Percentiles rank a stretch among this genome's conserved stretches.
phyloP scores from a whole-genome alignment of 2,329 filamentous ascomycete species.

The Colletotrichum sp. region DNA sequence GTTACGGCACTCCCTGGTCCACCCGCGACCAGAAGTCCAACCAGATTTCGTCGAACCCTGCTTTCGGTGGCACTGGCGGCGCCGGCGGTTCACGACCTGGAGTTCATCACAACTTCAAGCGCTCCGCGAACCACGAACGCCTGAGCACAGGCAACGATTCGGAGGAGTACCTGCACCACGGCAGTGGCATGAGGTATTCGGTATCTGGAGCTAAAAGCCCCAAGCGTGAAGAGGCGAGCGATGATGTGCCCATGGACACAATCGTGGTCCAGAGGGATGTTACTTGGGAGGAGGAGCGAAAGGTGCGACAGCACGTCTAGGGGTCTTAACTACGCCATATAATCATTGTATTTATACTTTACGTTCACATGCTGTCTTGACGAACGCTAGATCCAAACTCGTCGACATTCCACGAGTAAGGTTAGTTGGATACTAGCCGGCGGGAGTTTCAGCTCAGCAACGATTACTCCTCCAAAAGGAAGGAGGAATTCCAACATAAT shows the following conservation, averaged over 20 bases:
- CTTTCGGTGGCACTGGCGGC: not conserved
- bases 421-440: not conserved
- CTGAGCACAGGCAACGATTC: not conserved
- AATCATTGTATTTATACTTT: not conserved
- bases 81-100: not conserved
- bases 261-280: not conserved
- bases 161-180: not conserved
- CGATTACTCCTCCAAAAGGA: not conserved
- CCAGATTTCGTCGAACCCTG: not conserved
- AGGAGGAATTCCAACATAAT: not conserved
- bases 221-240: not conserved
- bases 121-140: not conserved
- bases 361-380: not conserved
- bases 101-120: not conserved
- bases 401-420: not conserved
- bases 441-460: not conserved
- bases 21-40: slow-evolving; percentile 1
- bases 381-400: not conserved
- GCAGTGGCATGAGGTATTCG: not conserved
- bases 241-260: not conserved
- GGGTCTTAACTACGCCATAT: not conserved
- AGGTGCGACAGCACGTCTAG: not conserved
- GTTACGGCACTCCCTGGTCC: slow-evolving; percentile 2
- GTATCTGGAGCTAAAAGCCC: not conserved
- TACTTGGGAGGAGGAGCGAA: slow-evolving; percentile 9